Evolutionary conservation across 2,329 filamentous ascomycete species (phyloP).

Genomic region (Ophiostoma novo-ulmi): DNA sequence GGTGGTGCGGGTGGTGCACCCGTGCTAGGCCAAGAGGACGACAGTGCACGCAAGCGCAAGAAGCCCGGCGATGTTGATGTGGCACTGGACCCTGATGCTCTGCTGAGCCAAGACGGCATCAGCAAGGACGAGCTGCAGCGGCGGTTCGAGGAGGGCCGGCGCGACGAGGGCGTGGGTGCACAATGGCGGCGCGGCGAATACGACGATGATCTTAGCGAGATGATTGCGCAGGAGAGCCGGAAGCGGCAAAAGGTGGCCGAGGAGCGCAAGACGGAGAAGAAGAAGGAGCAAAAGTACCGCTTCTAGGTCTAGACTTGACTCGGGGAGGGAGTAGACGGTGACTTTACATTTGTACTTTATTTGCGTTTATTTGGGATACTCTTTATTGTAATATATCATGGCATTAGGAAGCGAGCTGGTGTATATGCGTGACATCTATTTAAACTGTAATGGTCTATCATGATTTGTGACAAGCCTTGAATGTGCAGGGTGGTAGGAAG

Average conservation of each 20-base stretch:
- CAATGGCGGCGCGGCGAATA: constrained; percentile 51
- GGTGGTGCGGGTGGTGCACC: constrained; percentile 41
- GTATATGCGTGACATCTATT: background rate
- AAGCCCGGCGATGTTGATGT: constrained; percentile 95
- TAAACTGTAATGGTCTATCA: background rate
- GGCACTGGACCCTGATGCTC: constrained; percentile 77
- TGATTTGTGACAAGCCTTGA: background rate
- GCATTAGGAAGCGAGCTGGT: background rate
- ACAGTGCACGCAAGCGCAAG: constrained; percentile 73
- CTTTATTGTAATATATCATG: constrained; percentile 12
- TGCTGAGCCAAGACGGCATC: constrained; percentile 69
- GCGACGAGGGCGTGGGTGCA: constrained; percentile 60
- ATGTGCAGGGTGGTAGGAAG: background rate
- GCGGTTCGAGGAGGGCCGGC: constrained; percentile 69
- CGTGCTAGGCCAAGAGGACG: constrained; percentile 74
- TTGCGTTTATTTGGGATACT: constrained; percentile 18
- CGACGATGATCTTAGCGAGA: constrained; percentile 87
- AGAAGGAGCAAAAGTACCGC: constrained; percentile 51
- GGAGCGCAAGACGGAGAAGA: constrained; percentile 60
- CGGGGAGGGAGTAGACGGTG: background rate
- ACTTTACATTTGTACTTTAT: background rate
- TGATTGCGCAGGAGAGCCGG: constrained; percentile 89
- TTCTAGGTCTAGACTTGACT: constrained; percentile 30
- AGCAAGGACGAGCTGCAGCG: constrained; percentile 77
- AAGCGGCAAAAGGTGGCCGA: constrained; percentile 87